Percentiles rank a stretch among this genome's conserved stretches.
phyloP scores from a whole-genome alignment of 352 stramenopile genomes.

The Globisporangium okanoganense region DNA sequence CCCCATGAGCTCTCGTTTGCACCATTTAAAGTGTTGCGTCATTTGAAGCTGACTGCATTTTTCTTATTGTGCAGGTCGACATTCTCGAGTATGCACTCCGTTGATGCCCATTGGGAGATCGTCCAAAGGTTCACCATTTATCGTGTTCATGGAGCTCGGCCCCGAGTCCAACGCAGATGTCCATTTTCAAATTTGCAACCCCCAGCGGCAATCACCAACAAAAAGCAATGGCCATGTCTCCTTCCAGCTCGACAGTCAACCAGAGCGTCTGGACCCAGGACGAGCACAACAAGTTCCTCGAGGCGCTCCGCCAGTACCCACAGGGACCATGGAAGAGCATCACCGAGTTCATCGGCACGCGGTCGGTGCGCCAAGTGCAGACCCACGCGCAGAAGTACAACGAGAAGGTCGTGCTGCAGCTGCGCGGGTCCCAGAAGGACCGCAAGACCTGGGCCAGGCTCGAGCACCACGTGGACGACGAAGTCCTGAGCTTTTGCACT shows the following conservation, averaged over 20 bases:
- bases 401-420: constrained; percentile 62
- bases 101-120: neutral
- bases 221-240: neutral
- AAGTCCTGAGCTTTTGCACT: neutral
- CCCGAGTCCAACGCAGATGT: neutral
- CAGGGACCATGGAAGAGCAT: constrained; percentile 41
- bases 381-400: constrained; percentile 58
- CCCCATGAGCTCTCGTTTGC: neutral
- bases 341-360: constrained; percentile 34
- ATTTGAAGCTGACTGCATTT: neutral
- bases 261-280: constrained; percentile 41
- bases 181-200: neutral
- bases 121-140: too few species aligned
- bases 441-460: constrained; percentile 23
- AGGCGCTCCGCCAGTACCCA: constrained; percentile 42
- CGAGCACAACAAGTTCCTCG: constrained; percentile 56
- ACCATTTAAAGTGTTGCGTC: neutral
- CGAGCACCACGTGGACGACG: constrained; percentile 53
- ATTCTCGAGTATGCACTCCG: neutral
- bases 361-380: constrained; percentile 63
- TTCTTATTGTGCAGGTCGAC: neutral
- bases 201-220: neutral
- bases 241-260: neutral
- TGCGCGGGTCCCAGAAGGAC: constrained; percentile 53
- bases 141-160: too few species aligned